Base-by-base conservation (phyloP, 768 basidiomycete genomes). In the Hydnomerulius pinastri region DNA sequence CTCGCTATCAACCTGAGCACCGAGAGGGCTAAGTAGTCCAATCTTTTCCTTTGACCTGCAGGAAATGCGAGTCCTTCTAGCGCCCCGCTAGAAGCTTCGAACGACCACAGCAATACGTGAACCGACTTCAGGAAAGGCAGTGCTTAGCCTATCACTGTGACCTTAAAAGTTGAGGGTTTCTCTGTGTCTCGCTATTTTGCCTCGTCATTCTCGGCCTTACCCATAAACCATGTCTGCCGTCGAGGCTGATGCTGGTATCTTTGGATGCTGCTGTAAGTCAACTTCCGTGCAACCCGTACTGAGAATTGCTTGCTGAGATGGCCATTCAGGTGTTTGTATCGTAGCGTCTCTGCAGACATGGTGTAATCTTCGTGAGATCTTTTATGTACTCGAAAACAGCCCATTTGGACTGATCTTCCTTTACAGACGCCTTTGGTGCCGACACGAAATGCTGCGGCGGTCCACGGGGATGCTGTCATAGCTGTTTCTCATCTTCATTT, bases 401-500 rank as follows among this genome's bases (percentile, higher is more conserved):
- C 27, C 9, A 51, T 44, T 29, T 15, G 20, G 11, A 33, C 24
- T 21, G 12, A 2, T 11, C 20, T 6, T 28, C 8, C 44, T 43
- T 6, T 35, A 30, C 17, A 68, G 66, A 54, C 13, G 48, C 64
- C 4, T 59, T 57, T 32, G 68, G 66, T 27, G 51, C 55, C 15
- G 50, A 58, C 23, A 39, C 27, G 21, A 36, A 32, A 18, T 67
- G 63, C 36, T 70, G 65, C 23, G 50, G 65, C 46, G 66, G 65
- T 11, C 50, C 54, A 15, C 53, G 49, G 45, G 65, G 66, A 12
- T 68, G 61, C 28, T 68, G 66, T 37, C 56, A 61, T 11, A 55
- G 57, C 37, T 66, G 68, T 29, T 68, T 47, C 12, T 56, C 59
- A 20, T 54, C 59, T n/a, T 58, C 62, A 35, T 70, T 70, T 44